Evolutionary conservation across 768 basidiomycete species (phyloP).

Genomic region (Leccinum variicolor): DNA sequence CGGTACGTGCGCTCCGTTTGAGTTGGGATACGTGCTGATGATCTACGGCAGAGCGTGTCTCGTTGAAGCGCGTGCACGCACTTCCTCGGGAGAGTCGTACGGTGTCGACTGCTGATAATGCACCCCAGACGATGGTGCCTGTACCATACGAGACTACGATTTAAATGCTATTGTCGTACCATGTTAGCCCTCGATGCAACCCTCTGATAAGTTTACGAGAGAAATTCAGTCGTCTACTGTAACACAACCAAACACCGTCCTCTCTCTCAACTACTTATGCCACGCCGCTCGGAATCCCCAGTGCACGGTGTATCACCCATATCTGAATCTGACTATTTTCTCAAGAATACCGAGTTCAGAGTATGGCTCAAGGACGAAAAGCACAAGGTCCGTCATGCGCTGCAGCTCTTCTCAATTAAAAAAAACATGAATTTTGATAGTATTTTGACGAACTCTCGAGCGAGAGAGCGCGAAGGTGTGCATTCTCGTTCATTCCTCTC

Average conservation of each 20-base stretch:
- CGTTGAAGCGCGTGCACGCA: constrained; percentile 81
- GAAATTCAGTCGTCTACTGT: background rate
- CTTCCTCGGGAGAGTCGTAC: constrained; percentile 77
- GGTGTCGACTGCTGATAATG: constrained; percentile 71
- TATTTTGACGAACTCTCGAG: constrained; percentile 86
- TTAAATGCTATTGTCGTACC: constrained; percentile 42
- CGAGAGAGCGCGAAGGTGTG: constrained; percentile 78
- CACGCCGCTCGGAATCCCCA: too few relatives aligned
- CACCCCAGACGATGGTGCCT: constrained; percentile 90
- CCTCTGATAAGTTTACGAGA: too few relatives aligned
- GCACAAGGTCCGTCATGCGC: constrained; percentile 41
- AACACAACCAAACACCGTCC: too few relatives aligned
- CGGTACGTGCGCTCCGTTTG: constrained; percentile 43
- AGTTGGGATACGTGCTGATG: background rate
- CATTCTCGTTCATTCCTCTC: constrained; percentile 25
- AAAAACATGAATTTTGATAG: constrained; percentile 21
- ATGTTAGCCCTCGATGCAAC: constrained; percentile 23
- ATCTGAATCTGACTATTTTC: constrained; percentile 83
- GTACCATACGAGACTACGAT: constrained; percentile 96
- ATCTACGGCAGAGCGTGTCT: constrained; percentile 58
- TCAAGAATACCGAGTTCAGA: constrained; percentile 83
- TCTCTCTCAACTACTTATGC: too few relatives aligned
- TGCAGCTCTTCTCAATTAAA: background rate
- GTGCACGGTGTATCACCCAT: constrained; percentile 50
- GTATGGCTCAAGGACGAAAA: constrained; percentile 82